Evolutionary conservation across 371 early-diverging fungal species (phyloP), one percentile per base, ranked within the genome.

Genomic region (Rhizopus sp.): DNA sequence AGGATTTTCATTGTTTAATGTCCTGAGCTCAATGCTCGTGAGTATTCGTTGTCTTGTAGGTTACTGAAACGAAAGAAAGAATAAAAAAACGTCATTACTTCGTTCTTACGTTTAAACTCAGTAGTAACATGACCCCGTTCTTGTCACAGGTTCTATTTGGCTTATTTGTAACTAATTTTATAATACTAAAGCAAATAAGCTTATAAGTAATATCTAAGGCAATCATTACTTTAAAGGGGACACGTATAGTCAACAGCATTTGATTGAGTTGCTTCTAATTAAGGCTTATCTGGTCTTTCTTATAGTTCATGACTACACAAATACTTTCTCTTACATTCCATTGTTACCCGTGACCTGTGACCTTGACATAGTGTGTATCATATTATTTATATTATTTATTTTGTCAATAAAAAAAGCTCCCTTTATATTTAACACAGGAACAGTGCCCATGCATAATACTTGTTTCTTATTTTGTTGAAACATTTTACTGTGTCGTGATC

Each of bases 401-500:
- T 23, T 23, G 23, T 23, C 23, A 23, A 23, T 23, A 23, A 23
- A 23, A 23, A 23, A 23, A 23, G 23, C 2, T 23, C 23, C 23
- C 23, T 23, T 23, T 23, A 23, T 23, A 23, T 23, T 23, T 23
- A 23, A 23, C 23, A 23, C 23, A 23, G 23, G 23, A 23, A 23
- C 23, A 23, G 23, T 23, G 23, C 23, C 23, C 23, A 23, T 23
- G 23, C 23, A 23, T 23, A 23, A 23, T 23, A 23, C 23, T 23
- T 23, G 23, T 23, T 23, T 23, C 23, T 23, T 23, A 23, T 23
- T 23, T 23, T 23, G 23, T 23, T 23, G 23, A 23, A 23, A 23
- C 23, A 23, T 23, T 23, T 23, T 23, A 23, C 23, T 23, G 89
- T 63, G 93, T 94, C 3, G 71, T 93, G 13, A 84, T 94, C 23